Conservation (phyloP, 1,284 basidiomycete genomes). For the Malassezia equina region DNA sequence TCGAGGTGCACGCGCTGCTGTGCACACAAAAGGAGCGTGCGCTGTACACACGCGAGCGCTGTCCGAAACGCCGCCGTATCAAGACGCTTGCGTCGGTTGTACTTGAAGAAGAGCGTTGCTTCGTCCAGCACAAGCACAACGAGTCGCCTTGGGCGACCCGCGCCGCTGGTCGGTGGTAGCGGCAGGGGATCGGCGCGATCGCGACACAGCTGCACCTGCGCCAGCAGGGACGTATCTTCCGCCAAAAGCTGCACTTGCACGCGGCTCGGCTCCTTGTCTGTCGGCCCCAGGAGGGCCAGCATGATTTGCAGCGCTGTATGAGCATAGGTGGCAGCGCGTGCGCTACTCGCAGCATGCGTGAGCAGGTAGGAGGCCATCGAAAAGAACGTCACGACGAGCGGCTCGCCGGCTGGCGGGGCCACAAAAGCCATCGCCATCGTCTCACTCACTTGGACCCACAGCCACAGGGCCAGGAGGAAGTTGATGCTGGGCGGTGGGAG, state of each 20-base stretch:
- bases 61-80: conserved; percentile 27
- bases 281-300: conserved; percentile 22
- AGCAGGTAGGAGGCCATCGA: conserved; percentile 32
- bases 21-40: conserved; percentile 23
- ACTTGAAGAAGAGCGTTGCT: conserved; percentile 26
- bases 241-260: conserved; percentile 1
- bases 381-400: conserved; percentile 18
- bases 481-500: conserved; percentile 7
- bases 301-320: conserved; percentile 25
- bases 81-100: conserved; percentile 38
- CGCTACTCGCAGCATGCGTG: conserved; percentile 25
- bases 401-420: conserved; percentile 8
- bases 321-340: conserved; percentile 25
- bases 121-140: conserved; percentile 29
- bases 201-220: conserved; percentile 26
- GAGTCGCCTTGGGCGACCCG: conserved; percentile 24
- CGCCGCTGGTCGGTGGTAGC: conserved; percentile 18
- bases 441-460: conserved; percentile 6
- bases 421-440: neutral
- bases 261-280: neutral
- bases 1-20: conserved; percentile 26
- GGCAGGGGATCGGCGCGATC: conserved; percentile 27
- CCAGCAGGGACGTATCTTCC: conserved; percentile 13
- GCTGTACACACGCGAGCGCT: conserved; percentile 27
- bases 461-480: conserved; percentile 11